These are phyloP conservation scores for Gynostemma pentaphyllum DNA, from an alignment of 306 rosid genomes.

Conservation along the genomic window DNA sequence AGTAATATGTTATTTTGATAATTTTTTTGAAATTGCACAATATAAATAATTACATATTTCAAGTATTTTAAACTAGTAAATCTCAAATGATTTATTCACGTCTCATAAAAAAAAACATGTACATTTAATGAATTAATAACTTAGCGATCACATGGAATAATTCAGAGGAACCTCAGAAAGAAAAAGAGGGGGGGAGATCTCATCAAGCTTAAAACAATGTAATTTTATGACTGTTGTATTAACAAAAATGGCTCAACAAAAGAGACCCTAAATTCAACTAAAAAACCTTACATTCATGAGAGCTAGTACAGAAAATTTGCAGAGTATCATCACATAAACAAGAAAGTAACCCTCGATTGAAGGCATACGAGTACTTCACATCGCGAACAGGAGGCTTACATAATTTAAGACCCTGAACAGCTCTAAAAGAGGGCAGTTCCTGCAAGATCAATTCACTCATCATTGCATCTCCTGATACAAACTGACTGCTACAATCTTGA, in stretches of 20 bases:
- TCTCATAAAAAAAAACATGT: too few species aligned
- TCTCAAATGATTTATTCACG: too few species aligned
- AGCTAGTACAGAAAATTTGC: constrained; percentile 41
- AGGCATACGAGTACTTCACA: constrained; percentile 41
- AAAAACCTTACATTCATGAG: constrained; percentile 20
- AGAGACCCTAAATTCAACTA: background rate
- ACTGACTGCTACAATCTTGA: constrained; percentile 25
- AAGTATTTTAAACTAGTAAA: too few species aligned
- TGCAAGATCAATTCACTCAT: constrained; percentile 45
- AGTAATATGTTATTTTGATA: too few species aligned
- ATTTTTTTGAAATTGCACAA: too few species aligned
- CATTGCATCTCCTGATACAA: constrained; percentile 57
- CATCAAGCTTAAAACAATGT: background rate
- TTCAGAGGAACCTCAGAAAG: background rate
- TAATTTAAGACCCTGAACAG: constrained; percentile 36
- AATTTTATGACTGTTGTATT: background rate
- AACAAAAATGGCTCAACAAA: background rate
- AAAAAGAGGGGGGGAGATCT: background rate
- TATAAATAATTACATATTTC: too few species aligned
- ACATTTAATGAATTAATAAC: background rate
- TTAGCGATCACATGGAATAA: background rate
- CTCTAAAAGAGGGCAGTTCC: constrained; percentile 64
- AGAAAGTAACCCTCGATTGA: constrained; percentile 39
- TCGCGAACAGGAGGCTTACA: constrained; percentile 49
- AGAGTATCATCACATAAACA: constrained; percentile 45